These are phyloP conservation scores for Paraphaeosphaeria minitans DNA, from an alignment of 2,329 filamentous ascomycete species.

Conservation along the genomic window DNA sequence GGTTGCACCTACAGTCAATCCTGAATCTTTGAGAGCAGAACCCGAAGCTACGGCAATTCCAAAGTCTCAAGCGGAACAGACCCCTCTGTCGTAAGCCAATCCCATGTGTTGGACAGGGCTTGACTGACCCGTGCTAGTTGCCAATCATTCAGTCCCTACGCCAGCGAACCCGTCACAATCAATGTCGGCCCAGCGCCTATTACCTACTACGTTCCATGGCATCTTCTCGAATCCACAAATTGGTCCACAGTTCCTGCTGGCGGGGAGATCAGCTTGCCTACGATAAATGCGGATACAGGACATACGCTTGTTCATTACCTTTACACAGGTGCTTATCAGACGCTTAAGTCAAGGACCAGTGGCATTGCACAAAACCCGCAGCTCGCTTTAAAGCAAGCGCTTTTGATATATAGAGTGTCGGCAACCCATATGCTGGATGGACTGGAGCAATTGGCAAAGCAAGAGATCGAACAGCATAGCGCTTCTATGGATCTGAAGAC, in stretches of 20 bases:
- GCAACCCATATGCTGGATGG: not conserved
- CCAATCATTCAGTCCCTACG: conserved; percentile 5
- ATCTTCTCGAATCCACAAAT: conserved; percentile 6
- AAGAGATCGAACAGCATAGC: conserved; percentile 2
- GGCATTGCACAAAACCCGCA: conserved; percentile 1
- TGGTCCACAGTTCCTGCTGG: not conserved
- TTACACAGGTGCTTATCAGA: conserved; percentile 7
- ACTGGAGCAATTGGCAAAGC: conserved; percentile 5
- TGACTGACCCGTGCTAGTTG: conserved; percentile 3
- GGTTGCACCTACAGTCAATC: no score
- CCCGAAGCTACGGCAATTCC: not conserved
- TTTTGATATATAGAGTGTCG: conserved; percentile 1
- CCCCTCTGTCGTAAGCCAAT: conserved; percentile 8
- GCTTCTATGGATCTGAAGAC: not conserved
- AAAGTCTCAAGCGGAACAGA: not conserved
- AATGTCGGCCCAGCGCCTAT: conserved; percentile 2
- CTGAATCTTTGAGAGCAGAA: no score
- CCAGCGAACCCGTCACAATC: conserved; percentile 1
- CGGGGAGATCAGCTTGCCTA: conserved; percentile 9
- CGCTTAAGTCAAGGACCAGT: conserved; percentile 1
- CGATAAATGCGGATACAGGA: conserved; percentile 1
- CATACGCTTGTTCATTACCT: conserved; percentile 11
- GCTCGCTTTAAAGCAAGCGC: conserved; percentile 7
- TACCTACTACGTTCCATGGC: conserved; percentile 8
- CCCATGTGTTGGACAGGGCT: not conserved